Percentiles rank a stretch among this genome's conserved stretches.
phyloP scores from a whole-genome alignment of 441 rosid species.

The Hura crepitans region DNA sequence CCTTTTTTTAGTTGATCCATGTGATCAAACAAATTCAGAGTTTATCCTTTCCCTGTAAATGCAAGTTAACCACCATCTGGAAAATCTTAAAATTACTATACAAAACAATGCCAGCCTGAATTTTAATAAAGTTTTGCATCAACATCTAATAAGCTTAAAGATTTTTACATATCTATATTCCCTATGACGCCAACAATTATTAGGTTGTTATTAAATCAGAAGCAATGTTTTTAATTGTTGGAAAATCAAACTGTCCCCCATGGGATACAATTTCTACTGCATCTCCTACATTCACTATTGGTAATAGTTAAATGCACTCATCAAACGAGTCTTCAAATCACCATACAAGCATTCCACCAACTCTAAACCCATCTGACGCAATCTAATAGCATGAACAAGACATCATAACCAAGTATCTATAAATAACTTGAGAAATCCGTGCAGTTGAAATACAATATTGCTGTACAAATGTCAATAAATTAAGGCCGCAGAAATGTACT shows the following conservation, averaged over 20 bases:
- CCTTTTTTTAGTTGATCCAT: background rate
- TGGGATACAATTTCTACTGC: background rate
- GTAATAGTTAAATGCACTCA: conserved; percentile 1
- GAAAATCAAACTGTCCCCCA: conserved; percentile 4
- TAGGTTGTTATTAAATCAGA: background rate
- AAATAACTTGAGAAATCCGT: background rate
- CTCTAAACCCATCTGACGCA: background rate
- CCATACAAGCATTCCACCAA: background rate
- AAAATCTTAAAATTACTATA: background rate
- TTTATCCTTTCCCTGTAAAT: background rate
- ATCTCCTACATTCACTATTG: background rate
- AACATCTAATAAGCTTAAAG: background rate
- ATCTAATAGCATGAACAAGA: background rate
- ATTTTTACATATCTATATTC: background rate
- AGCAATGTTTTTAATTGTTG: background rate
- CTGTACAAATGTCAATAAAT: background rate
- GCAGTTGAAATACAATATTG: background rate
- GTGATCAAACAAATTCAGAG: background rate
- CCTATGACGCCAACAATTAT: background rate
- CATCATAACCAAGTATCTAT: background rate
- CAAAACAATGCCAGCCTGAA: background rate
- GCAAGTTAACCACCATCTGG: background rate
- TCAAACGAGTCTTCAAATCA: background rate
- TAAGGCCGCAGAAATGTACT: background rate
- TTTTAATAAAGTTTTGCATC: background rate